A percentile compares a stretch with the other conserved stretches of the same genome.
These are phyloP conservation scores for Lentinula lateritia DNA, from an alignment of 768 basidiomycete genomes.

Conservation along the genomic window DNA sequence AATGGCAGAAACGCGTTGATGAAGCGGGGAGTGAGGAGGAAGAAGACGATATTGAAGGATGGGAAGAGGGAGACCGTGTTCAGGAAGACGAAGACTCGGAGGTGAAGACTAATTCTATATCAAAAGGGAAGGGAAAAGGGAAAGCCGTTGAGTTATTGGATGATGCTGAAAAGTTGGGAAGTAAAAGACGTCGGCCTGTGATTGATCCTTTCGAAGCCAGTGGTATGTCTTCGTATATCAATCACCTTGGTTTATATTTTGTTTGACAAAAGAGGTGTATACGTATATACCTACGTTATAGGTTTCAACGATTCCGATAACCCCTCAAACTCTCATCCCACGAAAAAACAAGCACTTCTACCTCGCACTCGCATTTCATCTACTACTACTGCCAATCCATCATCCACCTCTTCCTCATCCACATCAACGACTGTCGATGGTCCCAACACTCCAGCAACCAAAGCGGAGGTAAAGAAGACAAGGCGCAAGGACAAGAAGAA, in stretches of 20 bases:
- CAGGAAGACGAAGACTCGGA: conserved; percentile 17
- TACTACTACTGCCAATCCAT: not conserved
- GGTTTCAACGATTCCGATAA: not conserved
- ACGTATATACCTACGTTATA: not conserved
- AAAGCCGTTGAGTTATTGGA: conserved; percentile 31
- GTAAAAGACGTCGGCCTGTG: conserved; percentile 44
- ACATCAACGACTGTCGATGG: not conserved
- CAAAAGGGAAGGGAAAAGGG: conserved; percentile 29
- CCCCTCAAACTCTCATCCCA: not conserved
- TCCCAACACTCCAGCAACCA: too few relatives aligned
- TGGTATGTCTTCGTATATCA: not conserved
- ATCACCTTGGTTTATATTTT: not conserved
- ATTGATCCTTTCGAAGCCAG: conserved; percentile 68
- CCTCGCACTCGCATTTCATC: not conserved
- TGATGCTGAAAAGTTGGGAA: conserved; percentile 12
- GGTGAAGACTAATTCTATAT: conserved; percentile 26
- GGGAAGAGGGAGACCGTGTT: not conserved
- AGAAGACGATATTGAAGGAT: conserved; percentile 12
- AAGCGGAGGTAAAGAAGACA: not conserved
- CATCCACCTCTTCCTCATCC: not conserved
- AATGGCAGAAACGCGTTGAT: conserved; percentile 53
- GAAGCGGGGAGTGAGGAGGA: conserved; percentile 38
- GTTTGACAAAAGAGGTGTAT: too few relatives aligned
- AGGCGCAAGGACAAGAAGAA: not conserved
- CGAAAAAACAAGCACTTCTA: not conserved